A percentile compares a stretch with the other conserved stretches of the same genome.
These are phyloP conservation scores for Tulasnella sp. DNA, from an alignment of 768 basidiomycete genomes.

Conservation along the genomic window DNA sequence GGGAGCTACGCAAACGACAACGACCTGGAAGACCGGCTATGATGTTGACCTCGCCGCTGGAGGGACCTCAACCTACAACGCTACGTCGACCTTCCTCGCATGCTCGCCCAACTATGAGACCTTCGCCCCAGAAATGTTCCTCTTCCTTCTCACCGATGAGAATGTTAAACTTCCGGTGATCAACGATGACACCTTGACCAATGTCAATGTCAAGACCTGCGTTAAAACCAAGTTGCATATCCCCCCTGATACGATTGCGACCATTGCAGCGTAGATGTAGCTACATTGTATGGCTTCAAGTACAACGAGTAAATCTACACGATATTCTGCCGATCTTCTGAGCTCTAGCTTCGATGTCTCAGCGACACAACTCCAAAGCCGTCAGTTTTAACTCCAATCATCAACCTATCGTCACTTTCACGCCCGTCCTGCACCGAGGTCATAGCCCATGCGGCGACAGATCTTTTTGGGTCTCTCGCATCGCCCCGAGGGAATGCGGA, in stretches of 20 bases:
- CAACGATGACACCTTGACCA: neutral
- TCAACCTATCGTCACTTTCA: neutral
- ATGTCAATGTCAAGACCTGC: constrained; percentile 3
- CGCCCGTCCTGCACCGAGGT: neutral
- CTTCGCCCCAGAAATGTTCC: neutral
- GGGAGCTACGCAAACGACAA: neutral
- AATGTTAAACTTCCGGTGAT: neutral
- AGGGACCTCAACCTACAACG: neutral
- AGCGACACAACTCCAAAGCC: neutral
- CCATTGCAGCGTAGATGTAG: neutral
- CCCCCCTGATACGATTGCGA: neutral
- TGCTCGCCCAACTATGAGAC: constrained; percentile 9
- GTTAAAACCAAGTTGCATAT: constrained; percentile 10
- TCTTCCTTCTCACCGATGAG: neutral
- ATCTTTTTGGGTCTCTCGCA: too few species aligned
- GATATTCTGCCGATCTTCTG: neutral
- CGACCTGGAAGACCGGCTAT: constrained; percentile 5
- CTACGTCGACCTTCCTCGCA: constrained; percentile 4
- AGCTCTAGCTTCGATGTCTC: neutral
- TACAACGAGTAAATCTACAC: neutral
- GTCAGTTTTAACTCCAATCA: neutral
- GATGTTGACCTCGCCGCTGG: neutral
- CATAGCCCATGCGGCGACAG: too few species aligned
- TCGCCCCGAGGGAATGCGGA: too few species aligned
- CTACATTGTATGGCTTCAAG: neutral